Base-by-base conservation (phyloP, 164 flowering plant genomes). In the Stephania yunnanensis region DNA sequence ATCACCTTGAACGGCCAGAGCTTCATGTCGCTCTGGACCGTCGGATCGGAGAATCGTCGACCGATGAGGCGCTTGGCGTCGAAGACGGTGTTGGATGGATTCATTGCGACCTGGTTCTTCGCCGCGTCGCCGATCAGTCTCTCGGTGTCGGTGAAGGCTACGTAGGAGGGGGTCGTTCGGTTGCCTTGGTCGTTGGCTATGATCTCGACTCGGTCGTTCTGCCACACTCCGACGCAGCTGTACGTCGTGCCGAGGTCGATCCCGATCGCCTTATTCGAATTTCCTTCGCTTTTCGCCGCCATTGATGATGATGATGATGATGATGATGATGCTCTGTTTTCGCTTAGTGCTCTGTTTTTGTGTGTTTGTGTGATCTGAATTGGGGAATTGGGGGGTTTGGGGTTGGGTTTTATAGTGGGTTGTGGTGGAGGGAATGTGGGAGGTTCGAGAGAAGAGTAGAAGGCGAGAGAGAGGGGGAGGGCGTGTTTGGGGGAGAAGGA, bases 101-200 rank as follows among this genome's bases (percentile, higher is more conserved):
- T 83, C 71, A 80, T 68, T 64, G 83, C 85, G 46, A 74, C 83
- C 31, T 83, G 85, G 69, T 83, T 80, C 75, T 78, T 80, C 31
- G 85, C 85, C 15, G 85, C 81, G n/a, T 83, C 85, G 36, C 85
- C 85, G 46, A 83, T 74, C 7, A 83, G 71, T 6, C 85, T 74
- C 76, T 83, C 85, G 31, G 82, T 80, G 72, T 83, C 85, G 15
- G 85, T 80, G 80, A 83, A 83, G 15, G 83, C 85, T 8, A 83
- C 71, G 20, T 69, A 69, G 1, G 71, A 69, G 4, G 71, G 71
- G 17, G 71, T 69, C 8, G 71, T 69, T 12, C 71, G 17, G 71
- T 69, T 69, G 3, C 71, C 71, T 69, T 69, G 63, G 17, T 55
- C 63, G 63, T 55, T 55, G 1, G 17, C 17, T 15, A 55, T 55